Percentiles rank a stretch among this genome's conserved stretches.
Evolutionary conservation across 148 eudicot species (phyloP).

Genomic region (Oxyria digyna): DNA sequence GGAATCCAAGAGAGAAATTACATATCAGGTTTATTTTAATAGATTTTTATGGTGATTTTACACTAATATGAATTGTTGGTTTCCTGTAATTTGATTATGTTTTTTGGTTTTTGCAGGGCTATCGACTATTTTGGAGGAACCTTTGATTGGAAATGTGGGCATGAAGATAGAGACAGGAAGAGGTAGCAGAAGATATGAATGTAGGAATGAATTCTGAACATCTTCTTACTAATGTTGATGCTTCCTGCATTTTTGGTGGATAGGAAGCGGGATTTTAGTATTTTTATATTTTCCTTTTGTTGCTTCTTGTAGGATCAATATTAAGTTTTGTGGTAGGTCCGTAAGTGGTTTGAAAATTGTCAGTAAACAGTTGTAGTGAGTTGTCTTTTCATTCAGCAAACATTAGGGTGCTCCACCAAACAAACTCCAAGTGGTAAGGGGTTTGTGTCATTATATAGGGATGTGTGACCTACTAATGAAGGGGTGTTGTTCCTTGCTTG

Average conservation of each 20-base stretch:
- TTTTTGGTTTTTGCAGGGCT: not conserved
- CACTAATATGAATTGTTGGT: not conserved
- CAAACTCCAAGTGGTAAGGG: no score
- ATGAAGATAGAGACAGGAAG: not conserved
- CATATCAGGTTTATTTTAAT: conserved; percentile 4
- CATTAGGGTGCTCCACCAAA: no score
- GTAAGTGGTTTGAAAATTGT: no score
- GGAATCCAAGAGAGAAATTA: conserved; percentile 1
- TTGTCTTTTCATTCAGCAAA: no score
- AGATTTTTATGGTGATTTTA: not conserved
- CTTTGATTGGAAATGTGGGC: not conserved
- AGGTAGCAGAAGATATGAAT: not conserved
- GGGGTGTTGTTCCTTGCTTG: no score
- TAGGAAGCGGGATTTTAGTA: not conserved
- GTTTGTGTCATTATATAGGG: no score
- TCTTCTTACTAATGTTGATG: not conserved
- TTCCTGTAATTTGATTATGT: not conserved
- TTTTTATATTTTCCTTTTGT: not conserved
- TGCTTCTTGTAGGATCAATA: not conserved
- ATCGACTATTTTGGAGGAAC: conserved; percentile 11
- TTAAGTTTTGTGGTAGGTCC: no score
- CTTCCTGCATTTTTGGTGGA: not conserved
- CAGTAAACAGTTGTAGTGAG: no score
- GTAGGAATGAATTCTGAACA: no score
- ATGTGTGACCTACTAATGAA: no score